Base-by-base conservation (phyloP, 352 stramenopile species). In the Phytophthora lateralis region DNA sequence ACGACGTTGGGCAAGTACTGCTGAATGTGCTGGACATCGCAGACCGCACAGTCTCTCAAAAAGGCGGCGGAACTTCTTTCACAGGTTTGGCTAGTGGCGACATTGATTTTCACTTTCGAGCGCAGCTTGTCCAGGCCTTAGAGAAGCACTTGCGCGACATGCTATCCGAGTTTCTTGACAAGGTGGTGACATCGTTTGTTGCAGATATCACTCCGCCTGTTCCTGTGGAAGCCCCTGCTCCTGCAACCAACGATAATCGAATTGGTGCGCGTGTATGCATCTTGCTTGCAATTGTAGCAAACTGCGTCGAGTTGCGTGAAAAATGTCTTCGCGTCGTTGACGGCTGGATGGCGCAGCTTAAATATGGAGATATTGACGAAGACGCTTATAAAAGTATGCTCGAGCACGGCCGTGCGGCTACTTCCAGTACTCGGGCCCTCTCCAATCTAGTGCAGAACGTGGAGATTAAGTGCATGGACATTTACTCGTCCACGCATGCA, bases 251-350 rank as follows among this genome's bases (percentile, higher is more conserved):
- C 4, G 61, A 69, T 20, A 61, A 48, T 3, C 65, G 61, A 37
- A 50, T 30, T 49, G 80, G 72, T 2, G 74, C 73, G 18, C 68
- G 68, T 14, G 79, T 85, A 0, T 89, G 75, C 29, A 78, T 89
- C 24, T 61, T 90, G 39, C 85, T 92, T 21, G 74, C 76, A 15
- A 76, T 92, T 47, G 78, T 90, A 9, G 79, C 81, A 34, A 90
- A 89, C 49, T 90, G 83, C 55, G 76, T 90, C 26, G 73, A 90
- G 48, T 48, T 92, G n/a, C 77, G 83, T 3, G 78, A 88, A 26
- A 79, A 76, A 29, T 78, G 74, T 39, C 50, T 90, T 7, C 45
- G 57, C 9, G 75, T 55, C 6, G 69, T 89, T 15, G 74, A 77
- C 27, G 60, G 57, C 21, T 91, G 82, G 80, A 35, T 91, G 20